Conservation (phyloP, 306 rosid species). For the Oemleria cerasiformis region DNA sequence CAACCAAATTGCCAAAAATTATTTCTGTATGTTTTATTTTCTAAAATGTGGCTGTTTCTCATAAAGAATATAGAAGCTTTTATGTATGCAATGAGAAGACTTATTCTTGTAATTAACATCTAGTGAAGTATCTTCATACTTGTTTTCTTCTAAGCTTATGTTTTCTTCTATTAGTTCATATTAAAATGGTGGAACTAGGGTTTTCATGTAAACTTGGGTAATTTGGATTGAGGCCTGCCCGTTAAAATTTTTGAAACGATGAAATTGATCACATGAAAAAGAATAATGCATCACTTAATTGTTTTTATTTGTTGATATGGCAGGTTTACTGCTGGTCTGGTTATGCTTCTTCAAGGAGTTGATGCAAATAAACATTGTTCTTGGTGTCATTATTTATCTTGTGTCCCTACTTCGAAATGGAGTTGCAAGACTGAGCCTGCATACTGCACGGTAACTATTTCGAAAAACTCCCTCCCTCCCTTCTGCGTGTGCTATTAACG, state of each 20-base stretch:
- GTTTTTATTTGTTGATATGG: not conserved
- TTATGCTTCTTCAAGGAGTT: conserved; percentile 63
- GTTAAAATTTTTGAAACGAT: not conserved
- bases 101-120: not conserved
- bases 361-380: conserved; percentile 92
- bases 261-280: not conserved
- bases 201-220: not conserved
- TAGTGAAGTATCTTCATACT: too few species aligned
- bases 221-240: not conserved
- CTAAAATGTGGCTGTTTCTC: too few species aligned
- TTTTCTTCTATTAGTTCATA: not conserved
- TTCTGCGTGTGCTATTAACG: not conserved
- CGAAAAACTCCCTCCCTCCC: not conserved
- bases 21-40: not conserved
- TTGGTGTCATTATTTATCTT: conserved; percentile 96
- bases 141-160: not conserved
- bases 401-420: conserved; percentile 97
- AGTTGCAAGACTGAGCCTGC: conserved; percentile 75
- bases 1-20: not conserved
- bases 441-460: conserved; percentile 58
- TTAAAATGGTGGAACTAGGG: not conserved
- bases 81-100: not conserved
- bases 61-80: not conserved
- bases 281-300: too few species aligned
- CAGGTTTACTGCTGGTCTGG: conserved; percentile 78